Evolutionary conservation across 257 asterid species (phyloP).

Genomic region (Ehretia macrophylla): DNA sequence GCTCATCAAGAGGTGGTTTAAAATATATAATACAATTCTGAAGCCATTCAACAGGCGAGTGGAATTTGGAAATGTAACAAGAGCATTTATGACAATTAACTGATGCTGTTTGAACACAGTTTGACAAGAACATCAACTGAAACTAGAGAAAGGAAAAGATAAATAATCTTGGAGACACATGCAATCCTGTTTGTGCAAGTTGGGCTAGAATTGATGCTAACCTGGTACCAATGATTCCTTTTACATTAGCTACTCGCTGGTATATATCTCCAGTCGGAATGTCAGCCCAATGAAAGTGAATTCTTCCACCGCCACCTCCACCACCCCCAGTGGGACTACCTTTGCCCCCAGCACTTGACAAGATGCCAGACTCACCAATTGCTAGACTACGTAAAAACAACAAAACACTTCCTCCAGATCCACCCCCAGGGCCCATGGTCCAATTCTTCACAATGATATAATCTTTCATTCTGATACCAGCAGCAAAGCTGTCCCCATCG

Average conservation of each 20-base stretch:
- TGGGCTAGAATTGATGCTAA: conserved; percentile 28
- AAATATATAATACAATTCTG: neutral
- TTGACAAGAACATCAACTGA: neutral
- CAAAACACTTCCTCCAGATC: conserved; percentile 96
- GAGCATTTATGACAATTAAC: neutral
- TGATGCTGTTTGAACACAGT: neutral
- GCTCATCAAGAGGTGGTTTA: neutral
- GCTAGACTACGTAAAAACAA: conserved; percentile 58
- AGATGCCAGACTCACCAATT: conserved; percentile 53
- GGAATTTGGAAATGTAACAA: neutral
- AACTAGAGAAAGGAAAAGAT: conserved; percentile 6
- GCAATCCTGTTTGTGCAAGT: conserved; percentile 11
- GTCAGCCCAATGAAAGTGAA: conserved; percentile 95
- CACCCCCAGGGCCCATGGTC: conserved; percentile 78
- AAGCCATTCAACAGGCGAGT: neutral
- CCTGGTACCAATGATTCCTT: conserved; percentile 78
- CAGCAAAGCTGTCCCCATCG: conserved; percentile 61
- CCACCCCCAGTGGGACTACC: conserved; percentile 76
- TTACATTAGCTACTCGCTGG: conserved; percentile 78
- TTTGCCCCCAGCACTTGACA: conserved; percentile 84
- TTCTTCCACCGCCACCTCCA: conserved; percentile 99
- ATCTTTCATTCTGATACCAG: conserved; percentile 28
- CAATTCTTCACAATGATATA: conserved; percentile 15
- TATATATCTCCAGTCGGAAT: conserved; percentile 90
- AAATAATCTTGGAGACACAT: conserved; percentile 2